A percentile compares a stretch with the other conserved stretches of the same genome.
Conservation (phyloP, 2,329 filamentous ascomycete genomes). For the Colletotrichum neosansevieriae region DNA sequence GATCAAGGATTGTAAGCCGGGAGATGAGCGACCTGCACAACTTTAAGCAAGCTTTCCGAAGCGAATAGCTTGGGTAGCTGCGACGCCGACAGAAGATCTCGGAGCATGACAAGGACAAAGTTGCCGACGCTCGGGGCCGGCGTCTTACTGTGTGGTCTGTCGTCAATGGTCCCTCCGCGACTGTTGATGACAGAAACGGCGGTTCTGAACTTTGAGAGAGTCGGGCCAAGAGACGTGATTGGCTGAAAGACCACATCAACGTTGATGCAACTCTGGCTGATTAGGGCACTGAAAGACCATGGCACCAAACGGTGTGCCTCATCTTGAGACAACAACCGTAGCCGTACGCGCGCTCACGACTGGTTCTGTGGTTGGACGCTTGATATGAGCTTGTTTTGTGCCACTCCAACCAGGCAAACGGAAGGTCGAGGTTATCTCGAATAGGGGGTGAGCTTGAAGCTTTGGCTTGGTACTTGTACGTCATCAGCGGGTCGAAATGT, state of each 20-base stretch:
- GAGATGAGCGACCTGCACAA: neutral
- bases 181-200: too few relatives aligned
- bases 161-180: too few relatives aligned
- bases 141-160: too few relatives aligned
- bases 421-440: neutral
- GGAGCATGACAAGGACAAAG: too few relatives aligned
- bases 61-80: too few relatives aligned
- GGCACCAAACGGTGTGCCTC: constrained; percentile 20
- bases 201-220: too few relatives aligned
- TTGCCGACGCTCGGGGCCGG: too few relatives aligned
- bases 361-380: neutral
- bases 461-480: neutral
- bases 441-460: neutral
- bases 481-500: neutral
- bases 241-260: constrained; percentile 7
- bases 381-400: constrained; percentile 16
- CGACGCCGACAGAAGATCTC: too few relatives aligned
- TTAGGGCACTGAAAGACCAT: constrained; percentile 21
- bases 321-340: constrained; percentile 28
- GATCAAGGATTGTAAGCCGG: neutral
- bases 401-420: constrained; percentile 1
- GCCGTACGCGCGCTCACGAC: constrained; percentile 17
- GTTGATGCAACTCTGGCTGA: constrained; percentile 1
- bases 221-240: neutral
- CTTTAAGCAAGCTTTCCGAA: neutral